Evolutionary conservation across 148 eudicot species (phyloP).

Genomic region (Hydrangea macrophylla): DNA sequence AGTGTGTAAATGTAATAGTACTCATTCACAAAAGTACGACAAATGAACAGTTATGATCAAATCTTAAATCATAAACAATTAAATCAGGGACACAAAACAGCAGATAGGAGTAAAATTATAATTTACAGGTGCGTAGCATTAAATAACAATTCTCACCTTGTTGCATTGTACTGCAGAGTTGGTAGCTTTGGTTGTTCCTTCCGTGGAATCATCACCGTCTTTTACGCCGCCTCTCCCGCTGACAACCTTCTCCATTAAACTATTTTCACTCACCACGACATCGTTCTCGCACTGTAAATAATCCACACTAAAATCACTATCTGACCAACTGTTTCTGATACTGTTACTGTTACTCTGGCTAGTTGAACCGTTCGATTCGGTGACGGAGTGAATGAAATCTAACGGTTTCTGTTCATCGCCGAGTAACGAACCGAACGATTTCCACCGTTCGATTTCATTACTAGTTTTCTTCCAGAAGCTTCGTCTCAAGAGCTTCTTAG

Average conservation of each 20-base stretch:
- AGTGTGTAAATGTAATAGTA: too few relatives aligned
- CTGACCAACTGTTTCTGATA: conserved; percentile 51
- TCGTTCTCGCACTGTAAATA: too few relatives aligned
- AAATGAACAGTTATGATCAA: conserved; percentile 27
- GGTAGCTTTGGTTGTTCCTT: conserved; percentile 27
- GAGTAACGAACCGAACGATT: conserved; percentile 26
- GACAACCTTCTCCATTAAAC: too few relatives aligned
- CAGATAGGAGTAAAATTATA: neutral
- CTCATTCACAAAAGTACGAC: too few relatives aligned
- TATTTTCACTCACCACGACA: conserved; percentile 30
- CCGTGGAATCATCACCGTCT: too few relatives aligned
- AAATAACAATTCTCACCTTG: conserved; percentile 30
- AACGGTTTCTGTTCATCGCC: conserved; percentile 31
- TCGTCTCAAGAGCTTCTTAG: conserved; percentile 40
- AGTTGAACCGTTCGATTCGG: neutral
- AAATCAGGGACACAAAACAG: conserved; percentile 1
- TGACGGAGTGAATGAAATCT: conserved; percentile 21
- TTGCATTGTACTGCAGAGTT: too few relatives aligned
- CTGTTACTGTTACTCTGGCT: conserved; percentile 35
- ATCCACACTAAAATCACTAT: conserved; percentile 53
- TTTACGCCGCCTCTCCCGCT: conserved; percentile 24
- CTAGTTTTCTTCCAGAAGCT: conserved; percentile 38
- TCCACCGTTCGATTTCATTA: conserved; percentile 59
- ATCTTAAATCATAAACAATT: conserved; percentile 13
- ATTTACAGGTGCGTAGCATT: conserved; percentile 17